Evolutionary conservation across 768 basidiomycete species (phyloP), one percentile per base, ranked within the genome.

Genomic region (Lactarius sanguifluus): DNA sequence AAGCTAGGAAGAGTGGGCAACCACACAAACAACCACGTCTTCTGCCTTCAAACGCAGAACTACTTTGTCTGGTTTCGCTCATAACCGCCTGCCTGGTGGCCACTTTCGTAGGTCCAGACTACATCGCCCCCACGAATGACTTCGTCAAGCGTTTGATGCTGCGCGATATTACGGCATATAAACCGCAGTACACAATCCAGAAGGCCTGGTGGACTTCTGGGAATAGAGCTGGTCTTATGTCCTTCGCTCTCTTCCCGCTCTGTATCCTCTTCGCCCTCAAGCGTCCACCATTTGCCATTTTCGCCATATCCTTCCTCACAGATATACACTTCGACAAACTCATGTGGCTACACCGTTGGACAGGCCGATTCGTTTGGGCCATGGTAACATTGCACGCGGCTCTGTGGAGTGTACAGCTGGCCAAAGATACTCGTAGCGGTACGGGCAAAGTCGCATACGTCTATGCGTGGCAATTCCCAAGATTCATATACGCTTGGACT

Each of bases 281-380:
- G 73, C 81, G 81, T 36, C 83, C 86, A 13, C 89, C 91, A 0
- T 87, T 91, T 71, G 90, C 90, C 64, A 71, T 91, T 58, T 84
- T 91, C 70, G 84, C 91, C 57, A 75, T 87, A 61, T 81, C 86
- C 0, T 83, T 82, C 68, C 78, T 85, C 64, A 82, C 83, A 47
- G 85, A 89, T 62, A 70, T 91, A n/a, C 83, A 85, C 71, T 89
- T 88, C 71, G 91, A 93, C 79, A 90, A 90, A 73, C 83, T 92
- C 12, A 81, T 85, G 5, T 81, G 85, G 76, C 77, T 91, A 8
- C 91, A 92, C 75, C 83, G 84, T 32, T 90, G 90, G 86, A 77
- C 83, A 5, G 91, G 87, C 2, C 79, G 90, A 61, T 76, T 92
- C 52, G 81, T 91, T 25, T 93, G 88, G 86, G 73, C 85, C 57